These are phyloP conservation scores for Lipomyces yamadae DNA, from an alignment of 805 yeast genomes.

Conservation along the genomic window DNA sequence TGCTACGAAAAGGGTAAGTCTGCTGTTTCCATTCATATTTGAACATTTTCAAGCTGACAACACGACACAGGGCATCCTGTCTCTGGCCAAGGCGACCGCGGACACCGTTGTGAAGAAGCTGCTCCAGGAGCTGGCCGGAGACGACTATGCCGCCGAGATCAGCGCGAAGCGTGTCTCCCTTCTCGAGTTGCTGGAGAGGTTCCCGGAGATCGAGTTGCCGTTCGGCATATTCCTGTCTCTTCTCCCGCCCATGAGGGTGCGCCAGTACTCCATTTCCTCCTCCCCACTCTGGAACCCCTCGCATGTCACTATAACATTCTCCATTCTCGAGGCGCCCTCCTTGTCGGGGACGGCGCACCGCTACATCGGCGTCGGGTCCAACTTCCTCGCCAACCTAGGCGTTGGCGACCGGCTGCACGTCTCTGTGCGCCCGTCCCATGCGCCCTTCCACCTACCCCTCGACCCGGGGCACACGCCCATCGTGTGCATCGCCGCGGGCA, in stretches of 20 bases:
- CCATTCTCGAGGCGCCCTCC: background rate
- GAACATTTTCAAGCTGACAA: background rate
- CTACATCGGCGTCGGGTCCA: background rate
- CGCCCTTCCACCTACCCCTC: conserved; percentile 8
- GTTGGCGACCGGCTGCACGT: conserved; percentile 5
- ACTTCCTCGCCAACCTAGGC: background rate
- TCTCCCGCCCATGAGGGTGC: conserved; percentile 3
- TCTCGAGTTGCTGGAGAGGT: conserved; percentile 9
- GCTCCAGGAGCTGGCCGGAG: conserved; percentile 9
- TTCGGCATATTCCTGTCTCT: conserved; percentile 1
- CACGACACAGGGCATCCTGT: conserved; percentile 5
- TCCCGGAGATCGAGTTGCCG: background rate
- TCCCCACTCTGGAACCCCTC: conserved; percentile 5
- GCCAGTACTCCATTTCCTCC: conserved; percentile 6
- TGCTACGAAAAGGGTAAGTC: conserved; percentile 8
- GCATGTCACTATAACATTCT: background rate
- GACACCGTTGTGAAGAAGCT: background rate
- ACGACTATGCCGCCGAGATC: conserved; percentile 6
- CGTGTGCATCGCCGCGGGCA: conserved; percentile 2
- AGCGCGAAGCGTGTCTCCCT: conserved; percentile 9
- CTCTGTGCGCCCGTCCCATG: conserved; percentile 1
- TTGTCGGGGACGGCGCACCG: background rate
- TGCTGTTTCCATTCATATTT: conserved; percentile 3
- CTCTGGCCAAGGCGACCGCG: conserved; percentile 10
- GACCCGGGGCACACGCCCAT: conserved; percentile 1